Conservation (phyloP, 2,329 filamentous ascomycete genomes). For the Neofusicoccum ribis region DNA sequence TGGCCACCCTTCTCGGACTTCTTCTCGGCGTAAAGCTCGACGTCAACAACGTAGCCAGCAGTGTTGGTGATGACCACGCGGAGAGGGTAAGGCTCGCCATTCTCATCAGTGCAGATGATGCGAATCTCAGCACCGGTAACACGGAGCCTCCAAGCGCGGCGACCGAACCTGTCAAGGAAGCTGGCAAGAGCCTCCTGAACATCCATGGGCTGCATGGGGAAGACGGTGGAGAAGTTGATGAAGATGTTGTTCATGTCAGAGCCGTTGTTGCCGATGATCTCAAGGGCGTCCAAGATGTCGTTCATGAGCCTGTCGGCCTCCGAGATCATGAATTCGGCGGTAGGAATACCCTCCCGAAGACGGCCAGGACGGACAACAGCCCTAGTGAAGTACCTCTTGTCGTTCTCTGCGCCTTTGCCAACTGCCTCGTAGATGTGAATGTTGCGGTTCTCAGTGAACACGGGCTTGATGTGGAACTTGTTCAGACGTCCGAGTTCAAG, state of each 20-base stretch:
- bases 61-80: conserved; percentile 98
- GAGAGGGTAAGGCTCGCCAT: conserved; percentile 83
- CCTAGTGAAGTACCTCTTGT: conserved; percentile 98
- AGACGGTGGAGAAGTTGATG: conserved; percentile 98
- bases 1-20: conserved; percentile 93
- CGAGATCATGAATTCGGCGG: conserved; percentile 96
- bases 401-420: conserved; percentile 90
- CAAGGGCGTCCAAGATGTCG: conserved; percentile 94
- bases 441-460: conserved; percentile 98
- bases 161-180: conserved; percentile 94
- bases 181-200: conserved; percentile 91
- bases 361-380: conserved; percentile 92
- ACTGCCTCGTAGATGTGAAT: conserved; percentile 98
- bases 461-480: conserved; percentile 97
- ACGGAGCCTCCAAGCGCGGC: conserved; percentile 92
- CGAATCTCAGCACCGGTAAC: conserved; percentile 97
- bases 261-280: conserved; percentile 99
- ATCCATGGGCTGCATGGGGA: conserved; percentile 85
- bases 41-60: conserved; percentile 94
- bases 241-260: conserved; percentile 99
- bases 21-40: conserved; percentile 95
- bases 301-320: conserved; percentile 96
- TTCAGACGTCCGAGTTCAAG: conserved; percentile 90
- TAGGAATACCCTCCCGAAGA: conserved; percentile 94
- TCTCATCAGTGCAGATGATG: conserved; percentile 91